These are phyloP conservation scores for Bondarzewia mesenterica DNA, from an alignment of 1,284 basidiomycete species.

Conservation along the genomic window DNA sequence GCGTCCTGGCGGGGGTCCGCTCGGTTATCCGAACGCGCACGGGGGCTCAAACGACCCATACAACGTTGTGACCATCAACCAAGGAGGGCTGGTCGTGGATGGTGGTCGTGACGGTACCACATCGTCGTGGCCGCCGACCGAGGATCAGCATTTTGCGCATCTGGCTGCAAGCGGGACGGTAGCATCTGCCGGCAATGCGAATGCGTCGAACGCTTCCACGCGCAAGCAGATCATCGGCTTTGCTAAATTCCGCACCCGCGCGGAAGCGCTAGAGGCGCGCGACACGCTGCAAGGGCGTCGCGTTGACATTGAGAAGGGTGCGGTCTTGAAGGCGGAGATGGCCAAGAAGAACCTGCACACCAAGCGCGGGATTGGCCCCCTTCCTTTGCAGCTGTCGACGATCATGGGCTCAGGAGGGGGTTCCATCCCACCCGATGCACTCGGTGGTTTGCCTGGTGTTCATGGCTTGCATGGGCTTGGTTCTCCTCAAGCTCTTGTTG, in stretches of 20 bases:
- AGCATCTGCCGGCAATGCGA: slow-evolving; percentile 2
- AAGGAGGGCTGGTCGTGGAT: slow-evolving; percentile 69
- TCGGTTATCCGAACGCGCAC: slow-evolving; percentile 21
- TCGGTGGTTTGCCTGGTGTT: slow-evolving; percentile 24
- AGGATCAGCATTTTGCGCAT: slow-evolving; percentile 30
- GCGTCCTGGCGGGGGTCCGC: slow-evolving; percentile 12
- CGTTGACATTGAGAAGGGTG: slow-evolving; percentile 92
- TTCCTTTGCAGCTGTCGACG: slow-evolving; percentile 25
- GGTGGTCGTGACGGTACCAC: slow-evolving; percentile 59
- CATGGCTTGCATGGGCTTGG: slow-evolving; percentile 24
- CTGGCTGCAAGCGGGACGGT: slow-evolving; percentile 27
- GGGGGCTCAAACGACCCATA: slow-evolving; percentile 66
- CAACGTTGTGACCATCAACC: slow-evolving; percentile 70
- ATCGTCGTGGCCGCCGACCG: slow-evolving; percentile 48
- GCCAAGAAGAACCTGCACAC: slow-evolving; percentile 99
- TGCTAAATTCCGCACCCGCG: slow-evolving; percentile 87
- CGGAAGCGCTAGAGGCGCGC: slow-evolving; percentile 82
- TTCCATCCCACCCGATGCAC: slow-evolving; percentile 18
- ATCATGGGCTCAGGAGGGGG: slow-evolving; percentile 19
- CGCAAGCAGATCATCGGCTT: slow-evolving; percentile 98
- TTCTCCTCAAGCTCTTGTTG: slow-evolving; percentile 16
- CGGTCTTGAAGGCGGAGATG: slow-evolving; percentile 96
- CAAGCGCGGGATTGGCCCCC: slow-evolving; percentile 76
- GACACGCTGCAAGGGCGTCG: slow-evolving; percentile 87
- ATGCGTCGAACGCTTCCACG: slow-evolving; percentile 32